Conservation (phyloP, 1,139 yeast genomes). For the Debaryomyces nepalensis region DNA sequence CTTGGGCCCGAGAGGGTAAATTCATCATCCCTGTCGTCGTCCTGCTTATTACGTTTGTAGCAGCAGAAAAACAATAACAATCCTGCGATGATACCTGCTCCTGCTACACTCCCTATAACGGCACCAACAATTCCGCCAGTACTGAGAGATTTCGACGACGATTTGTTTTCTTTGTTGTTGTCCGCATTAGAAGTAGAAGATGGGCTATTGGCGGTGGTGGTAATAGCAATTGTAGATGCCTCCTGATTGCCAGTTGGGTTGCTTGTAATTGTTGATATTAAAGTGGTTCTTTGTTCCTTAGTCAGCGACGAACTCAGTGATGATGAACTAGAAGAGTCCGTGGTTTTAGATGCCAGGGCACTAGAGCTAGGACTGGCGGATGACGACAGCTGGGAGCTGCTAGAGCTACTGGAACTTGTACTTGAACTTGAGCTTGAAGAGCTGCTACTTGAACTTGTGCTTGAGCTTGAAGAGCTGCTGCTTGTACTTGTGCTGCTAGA, state of each 20-base stretch:
- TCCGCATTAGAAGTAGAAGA: constrained; percentile 18
- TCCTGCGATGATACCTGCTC: constrained; percentile 44
- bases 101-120: constrained; percentile 65
- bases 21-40: constrained; percentile 43
- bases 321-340: constrained; percentile 16
- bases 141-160: constrained; percentile 36
- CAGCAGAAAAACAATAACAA: constrained; percentile 48
- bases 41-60: constrained; percentile 42
- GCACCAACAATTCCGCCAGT: constrained; percentile 79
- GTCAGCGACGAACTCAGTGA: constrained; percentile 14
- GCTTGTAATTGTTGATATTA: constrained; percentile 29
- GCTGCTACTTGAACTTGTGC: not conserved
- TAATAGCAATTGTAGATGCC: constrained; percentile 30
- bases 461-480: not conserved
- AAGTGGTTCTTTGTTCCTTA: constrained; percentile 17
- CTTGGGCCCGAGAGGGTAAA: constrained; percentile 41
- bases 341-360: constrained; percentile 2
- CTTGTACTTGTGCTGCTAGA: too few relatives aligned
- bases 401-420: not conserved
- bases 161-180: constrained; percentile 18
- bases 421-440: not conserved
- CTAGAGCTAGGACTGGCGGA: constrained; percentile 7
- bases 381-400: not conserved
- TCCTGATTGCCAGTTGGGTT: constrained; percentile 25
- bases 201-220: constrained; percentile 30